Conservation (phyloP, 345 rosid species). For the Nephelium lappaceum region DNA sequence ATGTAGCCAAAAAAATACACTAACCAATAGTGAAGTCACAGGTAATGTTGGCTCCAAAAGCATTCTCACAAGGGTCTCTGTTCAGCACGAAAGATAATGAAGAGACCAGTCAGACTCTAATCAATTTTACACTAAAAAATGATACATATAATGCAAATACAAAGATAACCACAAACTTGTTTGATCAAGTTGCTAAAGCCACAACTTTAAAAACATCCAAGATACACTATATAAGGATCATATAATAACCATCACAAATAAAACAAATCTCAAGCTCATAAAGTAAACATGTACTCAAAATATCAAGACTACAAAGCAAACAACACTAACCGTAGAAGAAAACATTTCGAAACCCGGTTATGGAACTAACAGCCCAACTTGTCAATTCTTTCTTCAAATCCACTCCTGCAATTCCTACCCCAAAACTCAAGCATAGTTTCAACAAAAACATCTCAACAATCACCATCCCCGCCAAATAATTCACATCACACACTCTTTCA, state of each 20-base stretch:
- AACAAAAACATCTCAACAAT: conserved; percentile 49
- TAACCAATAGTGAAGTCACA: conserved; percentile 47
- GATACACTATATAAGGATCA: background rate
- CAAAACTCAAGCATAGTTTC: conserved; percentile 49
- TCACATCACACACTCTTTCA: conserved; percentile 37
- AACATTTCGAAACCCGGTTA: conserved; percentile 44
- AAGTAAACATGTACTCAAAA: background rate
- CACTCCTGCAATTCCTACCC: conserved; percentile 18
- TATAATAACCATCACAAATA: background rate
- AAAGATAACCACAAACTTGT: background rate
- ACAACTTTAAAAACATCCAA: background rate
- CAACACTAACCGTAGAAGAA: conserved; percentile 53
- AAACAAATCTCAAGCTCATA: background rate
- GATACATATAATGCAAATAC: background rate
- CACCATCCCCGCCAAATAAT: conserved; percentile 53
- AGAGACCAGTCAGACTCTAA: background rate
- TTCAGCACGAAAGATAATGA: conserved; percentile 8
- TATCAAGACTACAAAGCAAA: background rate
- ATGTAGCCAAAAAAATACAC: conserved; percentile 19
- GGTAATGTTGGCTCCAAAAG: conserved; percentile 50
- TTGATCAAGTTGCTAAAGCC: conserved; percentile 2
- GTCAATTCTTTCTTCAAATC: conserved; percentile 49
- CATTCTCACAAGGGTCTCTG: conserved; percentile 57
- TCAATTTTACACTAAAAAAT: background rate
- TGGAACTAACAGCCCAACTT: conserved; percentile 50